Base-by-base conservation (phyloP, 2,329 filamentous ascomycete genomes). In the Fusarium dimerum region DNA sequence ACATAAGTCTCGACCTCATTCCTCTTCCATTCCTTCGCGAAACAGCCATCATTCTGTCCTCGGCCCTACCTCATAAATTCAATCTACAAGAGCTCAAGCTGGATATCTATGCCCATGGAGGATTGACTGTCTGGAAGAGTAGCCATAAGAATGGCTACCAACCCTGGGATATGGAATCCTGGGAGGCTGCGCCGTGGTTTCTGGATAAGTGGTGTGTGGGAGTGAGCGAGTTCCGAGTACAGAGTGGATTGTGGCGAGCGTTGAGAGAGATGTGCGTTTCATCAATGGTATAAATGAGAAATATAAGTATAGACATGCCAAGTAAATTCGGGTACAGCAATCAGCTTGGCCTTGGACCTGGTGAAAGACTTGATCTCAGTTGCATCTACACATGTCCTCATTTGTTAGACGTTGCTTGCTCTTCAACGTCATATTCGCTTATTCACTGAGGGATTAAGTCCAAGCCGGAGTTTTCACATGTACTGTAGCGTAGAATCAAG, bases 101-200 rank as follows among this genome's bases (percentile, higher is more conserved):
- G 1, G 66, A 68, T 32, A 58, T 68, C 2, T 67, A 65, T 5
- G 49, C 53, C 1, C 34, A 52, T 17, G 59, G 62, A 0, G 66
- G 66, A 0, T 18, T 68, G 17, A 52, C 36, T 5, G 54, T 60
- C 17, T 66, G 64, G 64, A 41, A 44, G 6, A 4, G 11, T 3
- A 30, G 50, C 1, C 44, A 47, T 2, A 26, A 41, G 10, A 30
- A 30, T 7, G 45, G 16, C 3, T 66, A 61, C 20, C 60, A 57
- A 2, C 66, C 66, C 1, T 68, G 66, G 66, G 63, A 67, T 2
- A 60, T 61, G 57, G 57, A 51, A 39, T 61, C 62, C 2, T 68
- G 66, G 66, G 62, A 67, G 20, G 66, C 63, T n/a, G 49, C 57
- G 2, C 60, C 61, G 2, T 68, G 66, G 66, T 68, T 68, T 26